Evolutionary conservation across 495 filamentous ascomycete genomes (phyloP), one percentile per base, ranked within the genome.

Genomic region (Letharia lupina): DNA sequence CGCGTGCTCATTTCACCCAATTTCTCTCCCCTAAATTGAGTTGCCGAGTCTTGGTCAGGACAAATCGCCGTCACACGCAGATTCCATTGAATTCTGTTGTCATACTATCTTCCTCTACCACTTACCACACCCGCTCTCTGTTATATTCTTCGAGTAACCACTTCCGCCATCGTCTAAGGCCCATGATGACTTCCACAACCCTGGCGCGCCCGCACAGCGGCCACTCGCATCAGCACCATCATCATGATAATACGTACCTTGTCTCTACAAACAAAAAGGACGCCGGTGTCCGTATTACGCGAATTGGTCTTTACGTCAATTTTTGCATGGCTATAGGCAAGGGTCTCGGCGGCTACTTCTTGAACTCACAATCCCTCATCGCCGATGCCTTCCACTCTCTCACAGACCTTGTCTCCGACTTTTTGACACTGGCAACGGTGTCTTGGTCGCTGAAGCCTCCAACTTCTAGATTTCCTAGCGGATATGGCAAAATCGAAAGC

Each of bases 401-500:
- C 47, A 96, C 93, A 37, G 94, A 98, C 77, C 83, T 98, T 28
- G 91, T 96, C 62, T 96, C 91, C 54, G 94, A 98, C 76, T 82
- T 98, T 70, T 84, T 97, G 72, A 98, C 94, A 2, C 81, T 98
- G 44, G 89, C 89, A 10, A 98, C 94, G 39, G 91, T 98, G 61
- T 89, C 92, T 2, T 96, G 90, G 87, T 93, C 91, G 45, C 75
- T 97, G 44, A 89, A 87, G 68, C 87, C 89, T 33, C 93, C 94
- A 2, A 90, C 89, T 18, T 82, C 86, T 42, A 80, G 83, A 44
- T 98, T 96, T 74, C 94, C 94, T 20, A 82, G 84, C 71, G 94
- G 94, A 8, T 98, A 95, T 72, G 94, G 94, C 66, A 98, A 98
- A 78, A 82, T 98, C n/a, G 94, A 98, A 78, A 94, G 91, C 70